Evolutionary conservation across 2,329 filamentous ascomycete genomes (phyloP), one percentile per base, ranked within the genome.

Genomic region (Salinomyces thailandicus): DNA sequence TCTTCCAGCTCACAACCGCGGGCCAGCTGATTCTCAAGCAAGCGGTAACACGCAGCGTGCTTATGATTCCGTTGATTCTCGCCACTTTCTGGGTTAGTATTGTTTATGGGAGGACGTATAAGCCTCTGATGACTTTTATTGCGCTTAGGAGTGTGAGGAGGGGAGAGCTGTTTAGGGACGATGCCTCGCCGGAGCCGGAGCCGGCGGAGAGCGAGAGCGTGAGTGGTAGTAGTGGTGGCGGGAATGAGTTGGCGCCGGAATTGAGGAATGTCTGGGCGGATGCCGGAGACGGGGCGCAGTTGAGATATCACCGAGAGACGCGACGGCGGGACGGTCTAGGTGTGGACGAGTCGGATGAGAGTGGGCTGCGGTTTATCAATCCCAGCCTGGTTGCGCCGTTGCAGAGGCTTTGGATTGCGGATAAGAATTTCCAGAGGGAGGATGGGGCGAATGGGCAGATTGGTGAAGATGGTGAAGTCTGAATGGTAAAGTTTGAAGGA

Each of bases 1-100:
- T 96, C 28, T 95, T 95, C 54, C 86, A 98, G 59, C 62, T 93
- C 15, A 85, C 91, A 31, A 91, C 94, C 72, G 80, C 85, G 15
- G 89, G 89, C 3, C 79, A 89, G 44, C 72, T 98, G 38, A 84
- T 84, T 2, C 64, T 91, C 18, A 73, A 78, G 37, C 66, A 72
- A 33, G 85, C 84, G 0, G 83, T 86, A 49, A 75, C 79, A 14
- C 73, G 81, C 31, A 83, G 85, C 0, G 63, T 77, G 9, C 66
- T 87, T 18, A 71, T 95, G 14, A 59, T 81, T 0, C 93, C 91
- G 3, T 69, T 98, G 3, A 66, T 93, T 4, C 66, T 79, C 7
- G 75, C 77, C 19, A 95, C 89, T 0, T 66, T 93, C 12, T 96
- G 89, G 87, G 94, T 93, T 55, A 81, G 75, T 45, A 83, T 84